Base-by-base conservation (phyloP, 257 asterid species). In the Sherardia arvensis region DNA sequence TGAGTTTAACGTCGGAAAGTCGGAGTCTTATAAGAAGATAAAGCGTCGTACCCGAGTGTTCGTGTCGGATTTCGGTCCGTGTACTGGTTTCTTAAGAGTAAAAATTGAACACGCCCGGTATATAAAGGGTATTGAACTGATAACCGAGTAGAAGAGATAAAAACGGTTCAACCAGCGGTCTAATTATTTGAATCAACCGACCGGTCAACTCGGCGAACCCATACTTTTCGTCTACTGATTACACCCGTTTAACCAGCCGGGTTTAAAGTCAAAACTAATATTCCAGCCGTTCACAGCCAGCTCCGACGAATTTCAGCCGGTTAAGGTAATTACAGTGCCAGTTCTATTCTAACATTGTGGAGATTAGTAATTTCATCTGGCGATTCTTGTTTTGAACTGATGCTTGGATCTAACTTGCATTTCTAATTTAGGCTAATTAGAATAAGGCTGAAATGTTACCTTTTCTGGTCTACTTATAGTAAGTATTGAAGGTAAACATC, bases 21-120 rank as follows among this genome's bases (percentile, higher is more conserved):
- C 5, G 12, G 22, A 20, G 59, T 25, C 57, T 14, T 38, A 4
- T n/a, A 23, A 8, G 25, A 48, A 4, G 18, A 29, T n/a, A 27
- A 45, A 32, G 29, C 22, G 25, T 11, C n/a, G 25, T 7, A 78
- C 83, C 80, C 69, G 74, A 69, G 78, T 11, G 76, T 69, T 0
- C 76, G 3, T 38, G 47, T 38, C 47, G 17, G 18, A 17, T 38
- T 15, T 12, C 18, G 18, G 47, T 18, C 18, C 17, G 12, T 11
- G 43, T 8, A 36, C 43, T n/a, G n/a, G n/a, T 8, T 36, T 10
- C 43, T 36, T 9, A 8, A 8, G 14, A 8, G 18, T 38, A 1
- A 38, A 12, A 38, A 1, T 38, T 38, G 18, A 12, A 10, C 3
- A 17, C 4, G 7, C 2, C 4, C 34, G 4, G 34, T 32, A n/a